phyloP scores from a whole-genome alignment of 257 asterid genomes.

The Fraxinus quadrangulata region DNA sequence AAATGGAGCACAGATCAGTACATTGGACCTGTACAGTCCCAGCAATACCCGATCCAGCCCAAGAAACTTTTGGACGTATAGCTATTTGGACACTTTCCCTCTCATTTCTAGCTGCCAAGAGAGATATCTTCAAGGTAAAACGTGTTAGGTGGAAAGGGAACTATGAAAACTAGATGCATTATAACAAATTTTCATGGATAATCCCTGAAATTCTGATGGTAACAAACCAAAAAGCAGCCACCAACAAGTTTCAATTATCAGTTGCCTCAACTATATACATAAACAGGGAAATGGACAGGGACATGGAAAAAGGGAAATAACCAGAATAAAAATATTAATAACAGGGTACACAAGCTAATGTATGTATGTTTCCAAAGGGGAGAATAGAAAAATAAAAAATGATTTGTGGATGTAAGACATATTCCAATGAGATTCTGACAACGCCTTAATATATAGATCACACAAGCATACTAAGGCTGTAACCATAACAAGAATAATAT shows the following conservation, averaged over 20 bases:
- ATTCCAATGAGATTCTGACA: background rate
- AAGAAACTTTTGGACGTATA: constrained; percentile 89
- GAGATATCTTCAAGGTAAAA: constrained; percentile 77
- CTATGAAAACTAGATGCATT: background rate
- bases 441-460: background rate
- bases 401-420: background rate
- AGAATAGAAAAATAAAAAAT: background rate
- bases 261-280: constrained; percentile 2
- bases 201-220: constrained; percentile 11
- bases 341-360: constrained; percentile 9
- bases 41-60: constrained; percentile 77
- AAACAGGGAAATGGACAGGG: constrained; percentile 7
- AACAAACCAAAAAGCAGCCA: background rate
- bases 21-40: constrained; percentile 84
- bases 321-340: background rate
- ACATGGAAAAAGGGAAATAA: background rate
- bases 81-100: constrained; percentile 94
- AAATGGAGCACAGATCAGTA: constrained; percentile 72
- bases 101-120: constrained; percentile 95
- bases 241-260: constrained; percentile 5
- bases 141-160: constrained; percentile 35
- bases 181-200: constrained; percentile 15
- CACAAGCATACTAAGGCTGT: constrained; percentile 15
- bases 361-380: constrained; percentile 7
- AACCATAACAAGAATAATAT: constrained; percentile 10